phyloP scores from a whole-genome alignment of 2,329 filamentous ascomycete species.

The Aureobasidium sp. region DNA sequence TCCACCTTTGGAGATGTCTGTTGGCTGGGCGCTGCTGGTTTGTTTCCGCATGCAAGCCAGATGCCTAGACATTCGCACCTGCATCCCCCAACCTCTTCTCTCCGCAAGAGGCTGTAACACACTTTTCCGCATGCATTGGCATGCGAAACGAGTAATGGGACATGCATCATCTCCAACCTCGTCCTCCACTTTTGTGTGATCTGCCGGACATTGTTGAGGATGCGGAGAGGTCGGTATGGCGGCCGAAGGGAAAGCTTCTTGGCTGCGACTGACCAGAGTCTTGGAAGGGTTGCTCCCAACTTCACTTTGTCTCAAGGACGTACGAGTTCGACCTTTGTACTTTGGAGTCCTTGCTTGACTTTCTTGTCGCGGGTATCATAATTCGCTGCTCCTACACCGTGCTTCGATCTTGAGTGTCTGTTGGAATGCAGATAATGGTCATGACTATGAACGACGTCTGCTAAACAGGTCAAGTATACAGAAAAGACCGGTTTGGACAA shows the following conservation, averaged over 20 bases:
- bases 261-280: conserved; percentile 3
- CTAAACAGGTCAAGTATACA: neutral
- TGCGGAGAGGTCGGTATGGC: conserved; percentile 3
- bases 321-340: neutral
- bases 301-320: neutral
- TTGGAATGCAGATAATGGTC: neutral
- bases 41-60: neutral
- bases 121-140: neutral
- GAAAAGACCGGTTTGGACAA: neutral
- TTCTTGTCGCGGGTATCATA: neutral
- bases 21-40: neutral
- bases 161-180: neutral
- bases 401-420: neutral
- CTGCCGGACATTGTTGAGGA: neutral
- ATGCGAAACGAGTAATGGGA: neutral
- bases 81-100: neutral
- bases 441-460: neutral
- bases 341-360: neutral
- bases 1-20: neutral
- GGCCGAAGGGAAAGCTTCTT: neutral
- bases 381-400: neutral
- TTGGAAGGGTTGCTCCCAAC: neutral
- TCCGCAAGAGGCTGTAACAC: neutral
- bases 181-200: neutral
- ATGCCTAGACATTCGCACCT: neutral